These are phyloP conservation scores for Boletus pseudo-olivaceus DNA, from an alignment of 768 basidiomycete species.

Conservation along the genomic window DNA sequence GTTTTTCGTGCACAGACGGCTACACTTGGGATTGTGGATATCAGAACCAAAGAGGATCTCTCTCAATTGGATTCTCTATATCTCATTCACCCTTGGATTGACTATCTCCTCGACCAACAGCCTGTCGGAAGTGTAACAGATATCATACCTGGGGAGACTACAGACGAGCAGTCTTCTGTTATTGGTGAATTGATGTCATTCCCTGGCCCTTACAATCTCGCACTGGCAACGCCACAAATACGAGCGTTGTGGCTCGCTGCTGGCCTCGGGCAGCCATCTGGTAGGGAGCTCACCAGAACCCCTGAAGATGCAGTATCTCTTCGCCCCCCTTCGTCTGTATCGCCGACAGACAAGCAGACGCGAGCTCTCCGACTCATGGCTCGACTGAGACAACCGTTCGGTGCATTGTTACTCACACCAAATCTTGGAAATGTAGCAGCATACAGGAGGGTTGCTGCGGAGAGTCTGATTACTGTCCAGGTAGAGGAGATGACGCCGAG, in stretches of 20 bases:
- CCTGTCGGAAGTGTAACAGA: neutral
- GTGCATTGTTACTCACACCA: conserved; percentile 7
- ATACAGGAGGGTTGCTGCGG: conserved; percentile 13
- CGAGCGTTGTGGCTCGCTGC: too few relatives aligned
- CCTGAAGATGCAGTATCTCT: neutral
- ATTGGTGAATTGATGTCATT: neutral
- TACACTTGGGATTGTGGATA: conserved; percentile 7
- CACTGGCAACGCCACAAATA: neutral
- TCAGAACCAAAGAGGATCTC: conserved; percentile 6
- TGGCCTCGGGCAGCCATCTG: too few relatives aligned
- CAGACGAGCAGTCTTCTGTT: neutral
- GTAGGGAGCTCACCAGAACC: too few relatives aligned
- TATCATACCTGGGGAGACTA: neutral
- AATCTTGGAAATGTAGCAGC: neutral
- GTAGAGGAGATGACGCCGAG: neutral
- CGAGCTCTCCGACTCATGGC: neutral
- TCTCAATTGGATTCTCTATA: neutral
- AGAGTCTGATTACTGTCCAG: conserved; percentile 7
- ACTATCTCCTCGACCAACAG: conserved; percentile 6
- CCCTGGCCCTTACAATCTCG: too few relatives aligned
- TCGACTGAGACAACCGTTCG: conserved; percentile 1
- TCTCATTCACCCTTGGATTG: conserved; percentile 17
- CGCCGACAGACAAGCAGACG: neutral
- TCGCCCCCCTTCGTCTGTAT: neutral
- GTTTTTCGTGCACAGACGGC: neutral